phyloP scores from a whole-genome alignment of 345 rosid genomes.

The Boechera retrofracta region DNA sequence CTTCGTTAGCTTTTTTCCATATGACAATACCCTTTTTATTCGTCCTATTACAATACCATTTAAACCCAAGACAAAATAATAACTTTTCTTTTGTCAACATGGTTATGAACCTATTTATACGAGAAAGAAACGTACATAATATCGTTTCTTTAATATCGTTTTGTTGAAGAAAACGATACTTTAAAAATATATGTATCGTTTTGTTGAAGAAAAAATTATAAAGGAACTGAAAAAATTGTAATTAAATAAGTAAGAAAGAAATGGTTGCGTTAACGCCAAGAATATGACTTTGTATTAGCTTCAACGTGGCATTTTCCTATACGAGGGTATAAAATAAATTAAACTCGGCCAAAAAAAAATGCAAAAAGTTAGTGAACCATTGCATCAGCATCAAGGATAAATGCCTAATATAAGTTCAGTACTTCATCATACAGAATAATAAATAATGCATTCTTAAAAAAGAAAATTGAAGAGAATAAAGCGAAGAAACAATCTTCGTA shows the following conservation, averaged over 20 bases:
- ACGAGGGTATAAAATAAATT: neutral
- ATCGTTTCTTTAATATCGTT: neutral
- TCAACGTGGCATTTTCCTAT: constrained; percentile 43
- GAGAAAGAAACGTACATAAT: constrained; percentile 18
- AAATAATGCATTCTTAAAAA: neutral
- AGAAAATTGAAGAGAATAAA: neutral
- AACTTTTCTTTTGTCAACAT: neutral
- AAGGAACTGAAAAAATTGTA: neutral
- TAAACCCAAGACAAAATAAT: neutral
- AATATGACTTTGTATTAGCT: constrained; percentile 32
- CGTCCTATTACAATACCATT: constrained; percentile 4
- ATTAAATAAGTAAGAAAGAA: constrained; percentile 20
- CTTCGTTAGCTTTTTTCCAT: neutral
- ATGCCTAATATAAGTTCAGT: constrained; percentile 1
- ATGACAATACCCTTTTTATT: neutral
- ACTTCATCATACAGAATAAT: neutral
- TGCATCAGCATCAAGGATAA: neutral
- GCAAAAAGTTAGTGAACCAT: neutral
- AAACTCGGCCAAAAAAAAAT: neutral
- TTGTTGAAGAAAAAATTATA: too few relatives aligned
- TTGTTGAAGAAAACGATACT: neutral
- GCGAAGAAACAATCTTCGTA: neutral
- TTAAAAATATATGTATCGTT: too few relatives aligned
- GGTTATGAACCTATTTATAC: neutral
- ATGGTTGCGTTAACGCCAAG: constrained; percentile 43